Evolutionary conservation across 441 rosid species (phyloP), one percentile per base, ranked within the genome.

Genomic region (Capsella rubella): DNA sequence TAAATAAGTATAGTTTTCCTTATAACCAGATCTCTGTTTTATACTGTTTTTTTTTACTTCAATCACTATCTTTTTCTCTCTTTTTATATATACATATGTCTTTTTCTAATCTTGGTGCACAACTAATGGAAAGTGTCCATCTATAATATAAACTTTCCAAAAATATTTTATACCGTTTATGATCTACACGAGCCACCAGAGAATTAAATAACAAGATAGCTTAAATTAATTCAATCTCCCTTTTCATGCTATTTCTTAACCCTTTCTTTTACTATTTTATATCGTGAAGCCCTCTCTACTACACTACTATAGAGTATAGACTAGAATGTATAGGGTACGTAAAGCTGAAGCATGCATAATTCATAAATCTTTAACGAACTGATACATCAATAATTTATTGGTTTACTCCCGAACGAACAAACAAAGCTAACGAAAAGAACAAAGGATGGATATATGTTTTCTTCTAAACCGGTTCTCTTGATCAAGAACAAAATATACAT

Each of bases 341-440:
- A 74, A 67, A 75, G 15, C 78, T 74, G 67, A 67, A 75, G 15
- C 78, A 67, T 60, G 74, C 63, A 52, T 8, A 34, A 10, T 51
- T 59, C 63, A 51, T 59, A 58, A 67, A 59, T 14, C 3, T 51
- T 25, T 34, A 37, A 40, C 16, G 65, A 65, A 66, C 6, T 29
- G 27, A 21, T 14, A 35, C 60, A 55, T 63, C 8, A 56, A 47
- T 71, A 56, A 47, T 71, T 57, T 77, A 58, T 25, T 71, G 28
- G 34, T 45, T 71, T 32, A 58, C 16, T 32, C 15, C 15, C 62
- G 9, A 55, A 54, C 27, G 69, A 35, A 45, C 64, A 53, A 69
- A 75, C 69, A 75, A 69, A n/a, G 14, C 18, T 15, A 53, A 40
- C 43, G 37, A 76, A 37, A 50, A 42, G 4, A 42, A 14, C 64